These are phyloP conservation scores for Rhododendron mucronatum DNA, from an alignment of 148 eudicot species.

Conservation along the genomic window DNA sequence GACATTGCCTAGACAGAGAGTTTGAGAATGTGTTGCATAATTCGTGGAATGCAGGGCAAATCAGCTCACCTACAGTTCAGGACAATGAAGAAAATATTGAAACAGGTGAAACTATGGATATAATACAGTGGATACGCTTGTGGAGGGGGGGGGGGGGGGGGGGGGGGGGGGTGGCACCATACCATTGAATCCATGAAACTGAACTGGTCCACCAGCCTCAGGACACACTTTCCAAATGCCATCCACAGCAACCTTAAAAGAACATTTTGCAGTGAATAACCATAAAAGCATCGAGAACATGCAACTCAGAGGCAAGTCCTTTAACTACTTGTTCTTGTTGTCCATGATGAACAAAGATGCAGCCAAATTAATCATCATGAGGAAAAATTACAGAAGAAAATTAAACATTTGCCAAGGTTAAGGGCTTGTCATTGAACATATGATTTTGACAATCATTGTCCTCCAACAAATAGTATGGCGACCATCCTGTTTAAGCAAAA, in stretches of 20 bases:
- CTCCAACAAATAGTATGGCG: neutral
- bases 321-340: neutral
- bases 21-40: slow-evolving; percentile 50
- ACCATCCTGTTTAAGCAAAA: neutral
- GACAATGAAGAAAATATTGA: neutral
- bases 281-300: neutral
- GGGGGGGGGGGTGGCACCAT: slow-evolving; percentile 11
- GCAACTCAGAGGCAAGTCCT: neutral
- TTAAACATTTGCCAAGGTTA: neutral
- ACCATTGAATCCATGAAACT: slow-evolving; percentile 89
- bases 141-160: no score
- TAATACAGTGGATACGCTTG: neutral
- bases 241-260: slow-evolving; percentile 79
- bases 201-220: slow-evolving; percentile 74
- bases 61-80: slow-evolving; percentile 59
- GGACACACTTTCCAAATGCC: slow-evolving; percentile 88
- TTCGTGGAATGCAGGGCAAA: slow-evolving; percentile 90
- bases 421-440: neutral
- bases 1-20: slow-evolving; percentile 59
- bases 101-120: neutral
- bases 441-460: neutral
- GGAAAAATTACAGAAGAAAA: neutral
- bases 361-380: neutral
- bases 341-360: neutral
- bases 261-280: neutral